Conservation (phyloP, 140 eudicot species). For the Flaveria floridana region DNA sequence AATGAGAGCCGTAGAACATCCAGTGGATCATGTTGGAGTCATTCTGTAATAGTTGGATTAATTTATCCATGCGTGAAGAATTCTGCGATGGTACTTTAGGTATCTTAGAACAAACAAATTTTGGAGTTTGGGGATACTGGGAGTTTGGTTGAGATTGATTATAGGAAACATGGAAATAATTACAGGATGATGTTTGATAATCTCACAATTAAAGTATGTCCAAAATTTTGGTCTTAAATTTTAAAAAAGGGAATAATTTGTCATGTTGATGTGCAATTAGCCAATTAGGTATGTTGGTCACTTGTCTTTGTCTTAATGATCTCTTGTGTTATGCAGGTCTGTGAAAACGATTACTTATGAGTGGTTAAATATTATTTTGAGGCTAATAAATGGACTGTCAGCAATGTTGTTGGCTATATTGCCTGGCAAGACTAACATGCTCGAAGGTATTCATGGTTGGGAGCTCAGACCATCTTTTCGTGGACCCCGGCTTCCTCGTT, state of each 20-base stretch:
- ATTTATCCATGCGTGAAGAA: background rate
- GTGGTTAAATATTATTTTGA: constrained; percentile 67
- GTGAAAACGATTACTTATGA: constrained; percentile 92
- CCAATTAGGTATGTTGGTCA: background rate
- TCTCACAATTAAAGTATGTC: background rate
- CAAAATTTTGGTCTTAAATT: background rate
- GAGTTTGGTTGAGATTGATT: constrained; percentile 10
- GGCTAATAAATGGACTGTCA: constrained; percentile 86
- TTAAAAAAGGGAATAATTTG: background rate
- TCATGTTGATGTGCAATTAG: background rate
- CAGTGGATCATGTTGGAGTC: constrained; percentile 6
- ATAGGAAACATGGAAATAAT: constrained; percentile 17
- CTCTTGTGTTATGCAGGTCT: constrained; percentile 50
- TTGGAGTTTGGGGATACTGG: background rate
- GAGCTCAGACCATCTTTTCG: constrained; percentile 95
- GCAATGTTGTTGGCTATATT: constrained; percentile 76
- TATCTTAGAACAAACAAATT: too few relatives aligned
- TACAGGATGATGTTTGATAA: constrained; percentile 5
- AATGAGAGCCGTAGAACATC: background rate
- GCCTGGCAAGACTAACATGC: constrained; percentile 86
- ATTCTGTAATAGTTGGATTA: background rate
- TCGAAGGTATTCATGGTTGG: constrained; percentile 99
- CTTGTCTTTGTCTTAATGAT: constrained; percentile 14
- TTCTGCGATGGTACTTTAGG: too few relatives aligned
- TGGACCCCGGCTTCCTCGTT: constrained; percentile 96